phyloP scores from a whole-genome alignment of 805 yeast genomes.

The Lipomyces spencermartinsiae region DNA sequence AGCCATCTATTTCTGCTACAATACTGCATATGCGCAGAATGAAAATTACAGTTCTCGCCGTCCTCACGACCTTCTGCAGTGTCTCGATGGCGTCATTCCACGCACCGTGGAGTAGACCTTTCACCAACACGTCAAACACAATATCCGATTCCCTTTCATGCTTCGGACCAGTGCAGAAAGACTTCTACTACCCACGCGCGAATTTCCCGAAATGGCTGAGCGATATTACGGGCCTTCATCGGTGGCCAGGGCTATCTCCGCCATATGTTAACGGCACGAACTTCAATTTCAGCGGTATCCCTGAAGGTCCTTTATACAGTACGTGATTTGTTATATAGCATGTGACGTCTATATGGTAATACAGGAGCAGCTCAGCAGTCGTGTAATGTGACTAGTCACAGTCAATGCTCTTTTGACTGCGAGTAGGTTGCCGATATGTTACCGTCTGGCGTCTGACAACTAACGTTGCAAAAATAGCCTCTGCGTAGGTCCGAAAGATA shows the following conservation, averaged over 20 bases:
- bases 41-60: not conserved
- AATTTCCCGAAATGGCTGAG: constrained; percentile 30
- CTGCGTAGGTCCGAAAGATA: constrained; percentile 30
- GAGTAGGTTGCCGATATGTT: constrained; percentile 13
- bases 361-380: constrained; percentile 25
- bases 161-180: not conserved
- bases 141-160: not conserved
- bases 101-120: not conserved
- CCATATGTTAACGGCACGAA: constrained; percentile 31
- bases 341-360: not conserved
- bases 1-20: not conserved
- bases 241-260: constrained; percentile 31
- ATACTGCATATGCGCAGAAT: not conserved
- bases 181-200: not conserved
- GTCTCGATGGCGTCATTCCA: not conserved
- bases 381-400: constrained; percentile 12
- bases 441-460: not conserved
- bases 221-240: constrained; percentile 24
- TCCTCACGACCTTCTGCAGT: not conserved
- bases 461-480: constrained; percentile 5
- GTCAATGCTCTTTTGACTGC: constrained; percentile 34
- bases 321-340: not conserved
- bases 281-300: constrained; percentile 26
- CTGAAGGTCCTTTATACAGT: constrained; percentile 23
- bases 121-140: not conserved